These are phyloP conservation scores for Aphanomyces astaci DNA, from an alignment of 352 stramenopile genomes.

Conservation along the genomic window DNA sequence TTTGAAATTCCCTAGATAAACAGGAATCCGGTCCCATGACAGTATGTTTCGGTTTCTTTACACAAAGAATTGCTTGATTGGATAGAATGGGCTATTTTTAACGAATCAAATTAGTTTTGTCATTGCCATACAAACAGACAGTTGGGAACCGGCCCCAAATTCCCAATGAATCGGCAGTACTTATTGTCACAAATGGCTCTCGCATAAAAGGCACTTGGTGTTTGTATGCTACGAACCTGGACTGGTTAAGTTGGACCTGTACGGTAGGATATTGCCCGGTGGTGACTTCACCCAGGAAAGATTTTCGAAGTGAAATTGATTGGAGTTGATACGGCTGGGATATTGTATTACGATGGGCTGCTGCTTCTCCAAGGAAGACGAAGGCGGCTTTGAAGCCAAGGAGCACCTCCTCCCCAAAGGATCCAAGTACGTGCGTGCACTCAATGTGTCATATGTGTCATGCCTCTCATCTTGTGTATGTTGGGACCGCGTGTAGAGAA, in stretches of 20 bases:
- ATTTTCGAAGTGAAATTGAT: constrained; percentile 19
- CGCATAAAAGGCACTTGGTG: too few species aligned
- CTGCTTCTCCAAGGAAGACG: constrained; percentile 23
- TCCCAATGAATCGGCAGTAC: not conserved
- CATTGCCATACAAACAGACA: too few species aligned
- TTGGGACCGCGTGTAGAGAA: constrained; percentile 17
- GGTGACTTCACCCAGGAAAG: constrained; percentile 4
- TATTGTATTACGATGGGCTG: constrained; percentile 14
- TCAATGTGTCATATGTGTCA: not conserved
- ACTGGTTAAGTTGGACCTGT: too few species aligned
- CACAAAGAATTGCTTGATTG: not conserved
- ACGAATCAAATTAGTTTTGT: not conserved
- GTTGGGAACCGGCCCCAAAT: not conserved
- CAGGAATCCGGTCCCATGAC: too few species aligned
- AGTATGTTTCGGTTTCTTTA: not conserved
- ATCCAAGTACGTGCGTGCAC: not conserved
- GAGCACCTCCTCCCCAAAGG: constrained; percentile 20
- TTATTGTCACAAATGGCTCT: not conserved
- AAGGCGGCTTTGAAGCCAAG: constrained; percentile 18
- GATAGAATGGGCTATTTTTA: not conserved
- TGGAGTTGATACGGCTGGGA: not conserved
- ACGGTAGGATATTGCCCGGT: not conserved
- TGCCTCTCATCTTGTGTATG: not conserved
- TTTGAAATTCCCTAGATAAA: too few species aligned
- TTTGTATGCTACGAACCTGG: too few species aligned